These are phyloP conservation scores for Bassia scoparia DNA, from an alignment of 148 eudicot species.

Conservation along the genomic window DNA sequence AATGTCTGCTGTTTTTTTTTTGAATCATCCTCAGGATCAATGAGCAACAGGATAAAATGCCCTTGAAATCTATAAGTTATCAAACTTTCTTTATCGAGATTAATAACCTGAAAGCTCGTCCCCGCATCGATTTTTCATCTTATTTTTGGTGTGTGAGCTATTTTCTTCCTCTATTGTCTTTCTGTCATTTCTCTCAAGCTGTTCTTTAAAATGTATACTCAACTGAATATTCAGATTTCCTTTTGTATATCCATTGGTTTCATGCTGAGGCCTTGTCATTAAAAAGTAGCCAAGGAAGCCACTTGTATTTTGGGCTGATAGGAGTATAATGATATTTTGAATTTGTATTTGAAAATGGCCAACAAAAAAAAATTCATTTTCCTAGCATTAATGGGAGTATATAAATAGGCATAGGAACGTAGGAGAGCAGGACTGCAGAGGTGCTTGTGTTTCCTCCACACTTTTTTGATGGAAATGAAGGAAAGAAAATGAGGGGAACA, in stretches of 20 bases:
- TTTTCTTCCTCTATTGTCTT: background rate
- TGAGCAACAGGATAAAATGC: slow-evolving; percentile 42
- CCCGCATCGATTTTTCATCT: slow-evolving; percentile 90
- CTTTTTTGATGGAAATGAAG: no score
- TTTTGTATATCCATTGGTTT: background rate
- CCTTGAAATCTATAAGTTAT: slow-evolving; percentile 89
- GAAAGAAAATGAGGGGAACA: no score
- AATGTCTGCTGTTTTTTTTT: slow-evolving; percentile 15
- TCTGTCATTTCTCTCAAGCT: background rate
- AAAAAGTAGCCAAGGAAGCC: no score
- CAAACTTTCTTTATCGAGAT: slow-evolving; percentile 64
- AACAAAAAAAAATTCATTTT: background rate
- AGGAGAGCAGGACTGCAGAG: no score
- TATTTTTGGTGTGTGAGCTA: slow-evolving; percentile 64
- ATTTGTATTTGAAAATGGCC: background rate
- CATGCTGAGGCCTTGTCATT: no score
- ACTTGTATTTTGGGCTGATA: background rate
- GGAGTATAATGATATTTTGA: background rate
- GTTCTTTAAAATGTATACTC: background rate
- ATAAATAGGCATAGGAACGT: no score
- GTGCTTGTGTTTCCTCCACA: no score
- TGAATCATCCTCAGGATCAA: slow-evolving; percentile 37
- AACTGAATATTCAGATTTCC: background rate
- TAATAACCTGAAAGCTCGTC: slow-evolving; percentile 78
- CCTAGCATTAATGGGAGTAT: background rate